Evolutionary conservation across 2,329 filamentous ascomycete species (phyloP).

Genomic region (Atkinsonella hypoxylon): DNA sequence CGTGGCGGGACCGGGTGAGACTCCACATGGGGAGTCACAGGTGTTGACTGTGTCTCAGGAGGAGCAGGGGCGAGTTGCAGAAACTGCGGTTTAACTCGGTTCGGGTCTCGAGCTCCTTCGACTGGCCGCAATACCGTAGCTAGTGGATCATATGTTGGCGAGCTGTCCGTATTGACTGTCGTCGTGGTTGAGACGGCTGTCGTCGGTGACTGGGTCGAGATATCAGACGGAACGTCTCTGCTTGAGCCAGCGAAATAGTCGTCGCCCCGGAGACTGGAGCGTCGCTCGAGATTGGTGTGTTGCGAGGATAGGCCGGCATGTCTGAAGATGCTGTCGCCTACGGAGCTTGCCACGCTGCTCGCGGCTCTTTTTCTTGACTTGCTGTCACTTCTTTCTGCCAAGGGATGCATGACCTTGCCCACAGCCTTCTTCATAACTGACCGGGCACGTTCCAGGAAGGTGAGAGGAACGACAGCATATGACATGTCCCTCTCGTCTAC

Average conservation of each 20-base stretch:
- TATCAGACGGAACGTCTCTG: constrained; percentile 22
- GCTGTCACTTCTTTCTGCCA: constrained; percentile 45
- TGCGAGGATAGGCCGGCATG: constrained; percentile 38
- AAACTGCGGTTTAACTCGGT: constrained; percentile 30
- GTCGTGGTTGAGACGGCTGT: constrained; percentile 10
- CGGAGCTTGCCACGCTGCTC: constrained; percentile 54
- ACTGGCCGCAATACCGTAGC: constrained; percentile 25
- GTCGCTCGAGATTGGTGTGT: constrained; percentile 38
- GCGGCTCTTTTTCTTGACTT: constrained; percentile 41
- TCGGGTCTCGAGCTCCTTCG: constrained; percentile 11
- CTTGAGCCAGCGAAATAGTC: constrained; percentile 37
- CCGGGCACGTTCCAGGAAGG: constrained; percentile 71
- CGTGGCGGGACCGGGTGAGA: constrained; percentile 22
- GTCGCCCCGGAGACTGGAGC: constrained; percentile 42
- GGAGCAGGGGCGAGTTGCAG: constrained; percentile 24
- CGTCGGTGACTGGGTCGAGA: constrained; percentile 15
- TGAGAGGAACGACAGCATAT: constrained; percentile 78
- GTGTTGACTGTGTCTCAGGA: constrained; percentile 17
- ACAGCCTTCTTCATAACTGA: constrained; percentile 63
- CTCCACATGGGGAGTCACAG: constrained; percentile 25
- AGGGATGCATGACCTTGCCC: constrained; percentile 50
- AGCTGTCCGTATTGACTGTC: constrained; percentile 14
- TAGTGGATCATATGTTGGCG: constrained; percentile 25
- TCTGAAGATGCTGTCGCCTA: constrained; percentile 38
- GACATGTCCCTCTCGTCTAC: constrained; percentile 87